Conservation (phyloP, 768 basidiomycete genomes). For the Scleroderma bovista region DNA sequence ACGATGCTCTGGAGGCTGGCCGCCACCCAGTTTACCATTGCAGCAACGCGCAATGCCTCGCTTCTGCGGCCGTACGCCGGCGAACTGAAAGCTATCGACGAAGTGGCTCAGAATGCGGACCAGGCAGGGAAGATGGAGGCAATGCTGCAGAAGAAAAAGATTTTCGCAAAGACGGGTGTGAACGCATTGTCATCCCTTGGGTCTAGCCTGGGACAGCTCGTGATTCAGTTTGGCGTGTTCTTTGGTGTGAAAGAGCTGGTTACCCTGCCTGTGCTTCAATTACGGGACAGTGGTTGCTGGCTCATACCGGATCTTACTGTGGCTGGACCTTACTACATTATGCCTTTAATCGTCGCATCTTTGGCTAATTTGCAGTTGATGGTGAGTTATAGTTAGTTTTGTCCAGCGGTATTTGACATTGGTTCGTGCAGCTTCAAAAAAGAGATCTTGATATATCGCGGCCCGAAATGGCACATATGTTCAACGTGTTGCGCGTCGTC, state of each 20-base stretch:
- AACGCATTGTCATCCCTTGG: conserved; percentile 50
- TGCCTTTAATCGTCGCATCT: conserved; percentile 57
- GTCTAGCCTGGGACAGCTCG: conserved; percentile 62
- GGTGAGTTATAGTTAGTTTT: conserved; percentile 36
- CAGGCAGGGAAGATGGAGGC: conserved; percentile 36
- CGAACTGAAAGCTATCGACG: conserved; percentile 50
- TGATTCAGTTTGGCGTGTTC: conserved; percentile 78
- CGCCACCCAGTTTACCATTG: conserved; percentile 57
- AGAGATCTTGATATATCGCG: conserved; percentile 49
- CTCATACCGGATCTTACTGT: conserved; percentile 75
- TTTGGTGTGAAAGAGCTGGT: conserved; percentile 73
- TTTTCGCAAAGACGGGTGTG: conserved; percentile 65
- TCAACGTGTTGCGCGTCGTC: conserved; percentile 62
- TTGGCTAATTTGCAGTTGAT: conserved; percentile 65
- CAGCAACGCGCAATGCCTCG: conserved; percentile 51
- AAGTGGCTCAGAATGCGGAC: conserved; percentile 35
- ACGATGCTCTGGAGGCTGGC: conserved; percentile 55
- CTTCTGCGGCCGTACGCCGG: conserved; percentile 31
- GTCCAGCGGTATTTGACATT: not conserved
- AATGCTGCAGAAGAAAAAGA: conserved; percentile 39
- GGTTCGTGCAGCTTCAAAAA: conserved; percentile 35
- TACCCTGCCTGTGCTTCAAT: conserved; percentile 62
- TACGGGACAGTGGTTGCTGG: conserved; percentile 68
- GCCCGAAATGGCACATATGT: conserved; percentile 57
- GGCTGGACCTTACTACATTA: conserved; percentile 67